Evolutionary conservation across 2,329 filamentous ascomycete species (phyloP).

Genomic region (Microsporum ferrugineum): DNA sequence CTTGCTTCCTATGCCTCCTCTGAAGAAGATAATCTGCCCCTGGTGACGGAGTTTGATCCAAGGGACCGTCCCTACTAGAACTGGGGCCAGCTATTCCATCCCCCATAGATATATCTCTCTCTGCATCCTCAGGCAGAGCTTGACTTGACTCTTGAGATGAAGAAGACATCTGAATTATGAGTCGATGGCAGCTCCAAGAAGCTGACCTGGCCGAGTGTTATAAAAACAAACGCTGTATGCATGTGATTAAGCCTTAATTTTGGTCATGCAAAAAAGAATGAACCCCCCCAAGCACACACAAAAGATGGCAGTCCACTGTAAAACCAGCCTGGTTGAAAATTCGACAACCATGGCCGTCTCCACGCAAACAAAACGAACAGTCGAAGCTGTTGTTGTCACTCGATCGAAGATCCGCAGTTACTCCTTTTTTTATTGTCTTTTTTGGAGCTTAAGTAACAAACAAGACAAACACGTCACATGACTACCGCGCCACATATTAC

Average conservation of each 20-base stretch:
- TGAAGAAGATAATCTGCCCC: not conserved
- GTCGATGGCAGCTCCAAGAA: not conserved
- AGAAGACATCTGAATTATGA: not conserved
- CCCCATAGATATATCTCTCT: not conserved
- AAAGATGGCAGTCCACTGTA: not conserved
- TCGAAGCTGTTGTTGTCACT: not conserved
- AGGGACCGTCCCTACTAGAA: not conserved
- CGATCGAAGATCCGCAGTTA: not conserved
- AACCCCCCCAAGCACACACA: not conserved
- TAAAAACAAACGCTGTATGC: not conserved
- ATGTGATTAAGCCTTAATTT: not conserved
- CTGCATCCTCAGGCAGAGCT: not conserved
- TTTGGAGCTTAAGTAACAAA: conserved; percentile 7
- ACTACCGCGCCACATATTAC: not conserved
- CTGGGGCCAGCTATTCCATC: not conserved
- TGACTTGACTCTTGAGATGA: not conserved
- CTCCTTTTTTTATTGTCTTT: not conserved
- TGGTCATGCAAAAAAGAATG: not conserved
- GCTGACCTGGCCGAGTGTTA: not conserved
- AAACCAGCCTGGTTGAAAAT: not conserved
- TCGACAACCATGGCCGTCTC: not conserved
- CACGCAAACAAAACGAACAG: not conserved
- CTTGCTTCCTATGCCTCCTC: conserved; percentile 9
- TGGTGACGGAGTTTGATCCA: not conserved
- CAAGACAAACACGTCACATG: conserved; percentile 8